Conservation (phyloP, 768 basidiomycete genomes). For the Suillus brevipes region DNA sequence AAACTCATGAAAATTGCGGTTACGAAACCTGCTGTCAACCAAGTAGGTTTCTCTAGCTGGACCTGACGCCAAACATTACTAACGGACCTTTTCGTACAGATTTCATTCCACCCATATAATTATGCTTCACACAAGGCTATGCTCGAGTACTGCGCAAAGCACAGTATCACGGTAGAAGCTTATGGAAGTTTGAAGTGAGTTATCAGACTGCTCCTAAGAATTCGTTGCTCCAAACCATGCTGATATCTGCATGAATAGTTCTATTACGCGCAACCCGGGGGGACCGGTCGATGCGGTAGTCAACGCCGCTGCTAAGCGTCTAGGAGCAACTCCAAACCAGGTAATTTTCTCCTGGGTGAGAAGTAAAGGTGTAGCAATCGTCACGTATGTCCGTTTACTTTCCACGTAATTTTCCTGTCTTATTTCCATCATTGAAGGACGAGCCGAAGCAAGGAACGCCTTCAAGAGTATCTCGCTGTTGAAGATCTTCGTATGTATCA, state of each 20-base stretch:
- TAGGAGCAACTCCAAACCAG: conserved; percentile 59
- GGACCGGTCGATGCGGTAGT: conserved; percentile 66
- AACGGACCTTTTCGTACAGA: conserved; percentile 36
- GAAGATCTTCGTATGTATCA: conserved; percentile 51
- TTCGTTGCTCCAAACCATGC: conserved; percentile 13
- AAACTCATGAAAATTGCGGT: conserved; percentile 48
- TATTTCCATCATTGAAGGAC: conserved; percentile 41
- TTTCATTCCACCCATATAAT: conserved; percentile 71
- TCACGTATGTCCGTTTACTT: conserved; percentile 46
- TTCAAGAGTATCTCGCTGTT: conserved; percentile 67
- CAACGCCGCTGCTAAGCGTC: conserved; percentile 48
- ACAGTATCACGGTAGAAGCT: conserved; percentile 64
- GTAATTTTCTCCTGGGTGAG: conserved; percentile 70
- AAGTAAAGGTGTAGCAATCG: conserved; percentile 64
- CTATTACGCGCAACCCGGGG: conserved; percentile 58
- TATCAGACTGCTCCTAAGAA: conserved; percentile 32
- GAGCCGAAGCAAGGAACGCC: conserved; percentile 56
- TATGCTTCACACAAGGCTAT: conserved; percentile 60
- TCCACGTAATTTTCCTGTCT: not conserved
- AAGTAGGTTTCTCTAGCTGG: conserved; percentile 39
- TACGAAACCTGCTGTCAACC: conserved; percentile 69
- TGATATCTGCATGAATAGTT: conserved; percentile 32
- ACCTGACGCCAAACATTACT: not conserved
- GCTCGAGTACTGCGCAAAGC: conserved; percentile 51
- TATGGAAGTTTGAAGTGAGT: conserved; percentile 64